These are phyloP conservation scores for Talaromyces islandicus DNA, from an alignment of 2,329 filamentous ascomycete genomes.

Conservation along the genomic window DNA sequence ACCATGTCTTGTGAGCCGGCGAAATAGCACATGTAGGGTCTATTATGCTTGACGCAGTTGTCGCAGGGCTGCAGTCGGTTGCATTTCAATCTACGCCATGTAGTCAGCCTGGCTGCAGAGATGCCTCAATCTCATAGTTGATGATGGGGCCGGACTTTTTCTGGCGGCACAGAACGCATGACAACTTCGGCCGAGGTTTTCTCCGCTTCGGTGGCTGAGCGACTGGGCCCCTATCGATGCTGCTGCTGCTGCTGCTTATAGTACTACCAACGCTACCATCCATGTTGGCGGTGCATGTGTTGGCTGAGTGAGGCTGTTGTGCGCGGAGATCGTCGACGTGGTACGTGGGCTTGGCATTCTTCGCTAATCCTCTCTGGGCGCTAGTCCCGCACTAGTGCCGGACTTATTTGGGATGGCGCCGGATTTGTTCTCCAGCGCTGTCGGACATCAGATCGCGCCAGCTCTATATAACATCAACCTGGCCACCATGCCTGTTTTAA, in stretches of 20 bases:
- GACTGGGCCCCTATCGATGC: not conserved
- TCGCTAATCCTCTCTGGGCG: not conserved
- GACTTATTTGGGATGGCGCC: not conserved
- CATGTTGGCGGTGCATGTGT: not conserved
- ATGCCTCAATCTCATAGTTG: not conserved
- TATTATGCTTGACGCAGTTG: not conserved
- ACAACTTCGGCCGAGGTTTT: slow-evolving; percentile 11
- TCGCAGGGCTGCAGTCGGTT: not conserved
- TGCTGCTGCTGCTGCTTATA: not conserved
- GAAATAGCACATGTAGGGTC: slow-evolving; percentile 14
- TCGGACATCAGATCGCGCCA: not conserved
- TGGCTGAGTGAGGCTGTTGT: not conserved
- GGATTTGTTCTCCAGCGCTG: not conserved
- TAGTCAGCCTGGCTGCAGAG: not conserved
- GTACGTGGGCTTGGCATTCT: not conserved
- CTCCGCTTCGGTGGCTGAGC: not conserved
- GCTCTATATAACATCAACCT: not conserved
- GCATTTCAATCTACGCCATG: not conserved
- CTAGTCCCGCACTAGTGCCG: not conserved
- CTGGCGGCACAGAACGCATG: slow-evolving; percentile 13
- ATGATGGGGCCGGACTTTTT: slow-evolving; percentile 13
- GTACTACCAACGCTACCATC: not conserved
- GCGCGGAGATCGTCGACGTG: not conserved
- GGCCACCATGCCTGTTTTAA: not conserved
- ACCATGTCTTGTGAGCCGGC: slow-evolving; percentile 7